phyloP scores from a whole-genome alignment of 78 protist genomes.

The Paulinella micropora region DNA sequence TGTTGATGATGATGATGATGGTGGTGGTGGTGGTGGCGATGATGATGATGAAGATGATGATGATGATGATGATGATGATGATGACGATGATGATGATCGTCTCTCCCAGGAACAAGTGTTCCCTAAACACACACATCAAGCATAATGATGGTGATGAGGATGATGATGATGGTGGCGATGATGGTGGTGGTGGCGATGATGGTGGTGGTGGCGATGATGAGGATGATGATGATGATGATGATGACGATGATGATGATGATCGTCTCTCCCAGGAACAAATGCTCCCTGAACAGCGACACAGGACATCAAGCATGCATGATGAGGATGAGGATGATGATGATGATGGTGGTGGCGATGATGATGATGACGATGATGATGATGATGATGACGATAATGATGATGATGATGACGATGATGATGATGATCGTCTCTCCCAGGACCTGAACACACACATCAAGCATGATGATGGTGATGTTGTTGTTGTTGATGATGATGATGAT shows the following conservation, averaged over 20 bases:
- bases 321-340: neutral
- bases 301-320: too few species aligned
- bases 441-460: too few species aligned
- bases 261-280: neutral
- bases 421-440: too few species aligned
- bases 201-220: neutral
- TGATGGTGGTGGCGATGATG: neutral
- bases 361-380: neutral
- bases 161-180: too few species aligned
- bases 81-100: neutral
- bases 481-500: neutral
- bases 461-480: neutral
- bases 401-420: neutral
- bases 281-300: too few species aligned
- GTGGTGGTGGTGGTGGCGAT: neutral
- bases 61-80: neutral
- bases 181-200: too few species aligned
- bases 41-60: neutral
- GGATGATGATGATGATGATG: neutral
- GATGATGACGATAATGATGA: neutral
- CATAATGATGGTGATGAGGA: too few species aligned
- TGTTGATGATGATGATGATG: neutral
- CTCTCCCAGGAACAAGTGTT: neutral
- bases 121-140: too few species aligned
- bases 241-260: neutral